Base-by-base conservation (phyloP, 2,329 filamentous ascomycete genomes). In the Xylariaceae sp. region DNA sequence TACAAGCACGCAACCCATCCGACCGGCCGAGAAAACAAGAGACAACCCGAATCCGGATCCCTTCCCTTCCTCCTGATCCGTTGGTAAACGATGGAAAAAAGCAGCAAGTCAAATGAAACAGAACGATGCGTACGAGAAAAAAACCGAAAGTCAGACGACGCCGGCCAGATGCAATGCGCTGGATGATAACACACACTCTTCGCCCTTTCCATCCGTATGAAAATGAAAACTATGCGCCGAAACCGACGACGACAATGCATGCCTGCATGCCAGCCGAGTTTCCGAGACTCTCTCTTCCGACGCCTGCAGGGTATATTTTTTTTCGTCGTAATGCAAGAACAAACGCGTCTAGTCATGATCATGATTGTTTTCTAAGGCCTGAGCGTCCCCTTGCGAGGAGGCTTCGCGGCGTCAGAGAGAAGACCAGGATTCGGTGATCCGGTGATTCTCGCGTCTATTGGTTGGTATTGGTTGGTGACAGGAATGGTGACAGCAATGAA, bases 311-410 rank as follows among this genome's bases (percentile, higher is more conserved):
- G 23, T 30, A 30, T 30, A 9, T 42, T 42, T 42, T 9, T 13
- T 4, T 37, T 45, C 49, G 11, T 15, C 8, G 13, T 45, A 51
- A 58, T 63, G 58, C 58, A 47, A 37, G 18, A 30, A 45, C 51
- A 53, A 47, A 61, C 44, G 47, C 48, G 18, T 63, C 61, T 63
- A 63, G 56, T 63, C 58, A 48, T 63, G 49, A 58, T 56, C 61
- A 54, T 62, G 23, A 30, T 30, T 4, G 51, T 48, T 56, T 45
- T 48, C 54, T 39, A 56, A 63, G 49, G 48, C 42, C 39, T 53
- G 18, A 9, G 17, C 37, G 49, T 48, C 13, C 44, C 50, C 15
- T n/a, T 23, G 37, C 17, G 15, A 53, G 15, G 37, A 39, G 13
- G 23, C 17, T 37, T 23, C 42, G 47, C 17, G 3, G 37, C 45